Percentiles rank a stretch among this genome's conserved stretches.
Evolutionary conservation across 176 grass and related monocot species (phyloP).

Genomic region (Triticum dicoccoides): DNA sequence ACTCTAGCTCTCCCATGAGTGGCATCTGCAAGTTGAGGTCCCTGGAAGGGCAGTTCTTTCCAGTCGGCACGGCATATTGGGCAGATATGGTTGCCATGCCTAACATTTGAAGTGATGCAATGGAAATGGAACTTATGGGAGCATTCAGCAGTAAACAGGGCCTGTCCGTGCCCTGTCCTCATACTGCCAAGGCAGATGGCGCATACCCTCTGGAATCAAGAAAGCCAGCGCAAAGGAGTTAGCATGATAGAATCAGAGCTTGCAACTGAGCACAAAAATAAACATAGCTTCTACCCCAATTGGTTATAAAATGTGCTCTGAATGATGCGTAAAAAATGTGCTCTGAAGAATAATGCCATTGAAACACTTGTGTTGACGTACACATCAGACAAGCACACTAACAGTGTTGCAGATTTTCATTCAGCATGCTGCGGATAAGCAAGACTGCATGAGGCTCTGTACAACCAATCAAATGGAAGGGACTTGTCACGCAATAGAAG

Average conservation of each 20-base stretch:
- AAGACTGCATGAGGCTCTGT: background rate
- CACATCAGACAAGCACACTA: background rate
- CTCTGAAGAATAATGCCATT: background rate
- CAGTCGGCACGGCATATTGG: slow-evolving; percentile 81
- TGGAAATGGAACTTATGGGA: slow-evolving; percentile 95
- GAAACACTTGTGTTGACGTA: background rate
- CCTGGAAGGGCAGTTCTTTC: slow-evolving; percentile 74
- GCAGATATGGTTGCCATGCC: slow-evolving; percentile 74
- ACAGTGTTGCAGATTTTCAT: background rate
- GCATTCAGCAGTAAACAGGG: slow-evolving; percentile 92
- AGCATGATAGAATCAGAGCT: slow-evolving; percentile 14
- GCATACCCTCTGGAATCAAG: slow-evolving; percentile 65
- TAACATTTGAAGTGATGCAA: slow-evolving; percentile 85
- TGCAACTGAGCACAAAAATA: background rate
- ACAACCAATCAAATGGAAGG: background rate
- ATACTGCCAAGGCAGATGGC: slow-evolving; percentile 83
- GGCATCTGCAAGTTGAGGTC: slow-evolving; percentile 36
- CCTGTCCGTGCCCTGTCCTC: slow-evolving; percentile 65
- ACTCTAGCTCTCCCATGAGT: slow-evolving; percentile 62
- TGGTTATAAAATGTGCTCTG: background rate
- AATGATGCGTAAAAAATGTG: background rate
- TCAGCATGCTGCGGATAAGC: background rate
- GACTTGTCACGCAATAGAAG: background rate
- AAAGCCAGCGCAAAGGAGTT: slow-evolving; percentile 2
- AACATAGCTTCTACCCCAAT: background rate